Conservation (phyloP, 139 green algal species). For the Chlamydomonas schloesseri region DNA sequence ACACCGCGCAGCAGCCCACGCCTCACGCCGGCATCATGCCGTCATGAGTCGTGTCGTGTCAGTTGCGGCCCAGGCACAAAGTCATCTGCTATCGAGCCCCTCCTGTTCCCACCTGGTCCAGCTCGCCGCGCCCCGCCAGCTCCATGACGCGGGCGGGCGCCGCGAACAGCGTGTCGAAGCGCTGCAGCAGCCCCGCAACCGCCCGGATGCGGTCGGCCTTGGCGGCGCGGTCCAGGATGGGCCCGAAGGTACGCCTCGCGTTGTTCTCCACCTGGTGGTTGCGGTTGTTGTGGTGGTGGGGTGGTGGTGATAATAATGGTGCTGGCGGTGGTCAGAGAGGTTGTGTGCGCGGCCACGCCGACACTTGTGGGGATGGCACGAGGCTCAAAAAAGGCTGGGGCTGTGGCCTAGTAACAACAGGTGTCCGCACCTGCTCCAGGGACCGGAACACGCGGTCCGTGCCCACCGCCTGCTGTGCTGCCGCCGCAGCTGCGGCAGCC, state of each 20-base stretch:
- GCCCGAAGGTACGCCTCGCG: constrained; percentile 61
- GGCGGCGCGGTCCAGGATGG: constrained; percentile 67
- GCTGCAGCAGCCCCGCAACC: constrained; percentile 69
- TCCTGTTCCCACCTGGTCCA: constrained; percentile 22
- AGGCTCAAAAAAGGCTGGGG: too few relatives aligned
- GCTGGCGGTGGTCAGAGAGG: too few relatives aligned
- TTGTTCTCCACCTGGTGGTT: constrained; percentile 46
- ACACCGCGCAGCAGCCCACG: too few relatives aligned
- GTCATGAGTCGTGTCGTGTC: too few relatives aligned
- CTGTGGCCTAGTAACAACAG: too few relatives aligned
- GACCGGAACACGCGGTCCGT: constrained; percentile 41
- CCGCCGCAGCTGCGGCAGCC: constrained; percentile 11
- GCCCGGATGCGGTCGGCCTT: constrained; percentile 71
- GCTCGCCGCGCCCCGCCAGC: constrained; percentile 32
- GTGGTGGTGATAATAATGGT: too few relatives aligned
- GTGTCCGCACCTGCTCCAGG: constrained; percentile 37
- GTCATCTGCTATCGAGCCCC: too few relatives aligned
- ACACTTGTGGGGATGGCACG: too few relatives aligned
- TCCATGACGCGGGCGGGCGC: constrained; percentile 69
- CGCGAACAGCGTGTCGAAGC: constrained; percentile 77
- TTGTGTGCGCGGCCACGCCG: too few relatives aligned
- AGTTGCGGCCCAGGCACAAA: too few relatives aligned
- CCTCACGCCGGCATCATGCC: too few relatives aligned
- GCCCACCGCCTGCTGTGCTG: constrained; percentile 44
- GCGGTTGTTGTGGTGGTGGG: too few relatives aligned